Percentiles rank a stretch among this genome's conserved stretches.
phyloP scores from a whole-genome alignment of 768 basidiomycete species.

The Mycena polygramma region DNA sequence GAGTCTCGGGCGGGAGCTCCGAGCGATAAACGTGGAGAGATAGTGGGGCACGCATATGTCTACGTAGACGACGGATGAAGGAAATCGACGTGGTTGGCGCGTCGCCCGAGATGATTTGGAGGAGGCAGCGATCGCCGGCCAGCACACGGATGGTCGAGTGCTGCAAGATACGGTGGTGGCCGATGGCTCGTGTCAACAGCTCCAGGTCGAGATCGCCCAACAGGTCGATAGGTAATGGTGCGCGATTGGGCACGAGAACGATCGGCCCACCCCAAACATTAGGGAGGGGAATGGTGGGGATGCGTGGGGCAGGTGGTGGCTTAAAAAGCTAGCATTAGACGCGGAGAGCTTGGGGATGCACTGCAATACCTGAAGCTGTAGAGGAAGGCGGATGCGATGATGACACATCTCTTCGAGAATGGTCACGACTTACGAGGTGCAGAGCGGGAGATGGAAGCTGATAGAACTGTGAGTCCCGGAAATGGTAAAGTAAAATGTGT shows the following conservation, averaged over 20 bases:
- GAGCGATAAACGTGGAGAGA: neutral
- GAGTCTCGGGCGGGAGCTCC: neutral
- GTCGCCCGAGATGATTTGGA: neutral
- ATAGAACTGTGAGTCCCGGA: neutral
- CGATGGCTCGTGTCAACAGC: neutral
- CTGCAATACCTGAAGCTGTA: conserved; percentile 13
- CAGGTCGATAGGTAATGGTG: conserved; percentile 4
- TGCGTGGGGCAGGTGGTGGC: neutral
- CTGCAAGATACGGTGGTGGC: neutral
- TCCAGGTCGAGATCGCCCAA: neutral
- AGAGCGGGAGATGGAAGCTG: neutral
- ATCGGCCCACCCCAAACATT: neutral
- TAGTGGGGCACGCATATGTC: neutral
- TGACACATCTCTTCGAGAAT: neutral
- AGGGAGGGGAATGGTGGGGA: neutral
- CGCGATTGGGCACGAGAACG: neutral
- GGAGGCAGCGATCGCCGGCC: neutral
- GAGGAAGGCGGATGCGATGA: neutral
- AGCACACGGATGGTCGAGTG: neutral
- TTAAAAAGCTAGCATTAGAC: neutral
- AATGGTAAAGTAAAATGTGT: neutral
- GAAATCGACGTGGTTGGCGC: neutral
- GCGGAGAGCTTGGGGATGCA: neutral
- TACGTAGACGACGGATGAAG: neutral
- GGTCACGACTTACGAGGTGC: neutral